Evolutionary conservation across 2,329 filamentous ascomycete species (phyloP).

Genomic region (Hypoxylon sp.): DNA sequence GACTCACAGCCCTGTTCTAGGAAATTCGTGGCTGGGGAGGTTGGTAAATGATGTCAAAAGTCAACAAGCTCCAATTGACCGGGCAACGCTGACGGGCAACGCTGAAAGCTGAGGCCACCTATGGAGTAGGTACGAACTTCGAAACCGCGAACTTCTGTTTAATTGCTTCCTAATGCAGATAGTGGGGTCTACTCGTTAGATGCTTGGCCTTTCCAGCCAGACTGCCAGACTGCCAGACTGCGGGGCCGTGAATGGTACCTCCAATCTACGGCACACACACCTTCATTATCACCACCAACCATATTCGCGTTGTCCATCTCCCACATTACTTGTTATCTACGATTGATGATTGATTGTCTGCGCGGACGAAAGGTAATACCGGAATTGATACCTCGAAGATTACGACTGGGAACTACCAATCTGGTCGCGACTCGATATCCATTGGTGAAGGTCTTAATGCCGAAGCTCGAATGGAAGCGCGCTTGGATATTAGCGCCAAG

Average conservation of each 20-base stretch:
- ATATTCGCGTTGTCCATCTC: background rate
- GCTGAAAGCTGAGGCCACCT: background rate
- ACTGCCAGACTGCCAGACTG: too few species aligned
- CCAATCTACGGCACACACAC: background rate
- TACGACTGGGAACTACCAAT: background rate
- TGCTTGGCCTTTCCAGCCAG: constrained; percentile 1
- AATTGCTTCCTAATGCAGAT: constrained; percentile 20
- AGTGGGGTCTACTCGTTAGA: constrained; percentile 13
- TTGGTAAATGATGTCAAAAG: constrained; percentile 48
- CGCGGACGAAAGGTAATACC: background rate
- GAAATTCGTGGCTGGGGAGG: constrained; percentile 44
- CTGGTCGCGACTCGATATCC: background rate
- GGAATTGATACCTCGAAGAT: background rate
- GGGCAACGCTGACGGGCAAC: constrained; percentile 45
- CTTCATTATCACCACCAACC: background rate
- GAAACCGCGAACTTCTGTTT: background rate
- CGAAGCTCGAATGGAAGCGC: background rate
- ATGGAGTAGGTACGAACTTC: constrained; percentile 14
- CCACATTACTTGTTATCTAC: background rate
- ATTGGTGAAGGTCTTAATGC: background rate
- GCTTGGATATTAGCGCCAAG: constrained; percentile 11
- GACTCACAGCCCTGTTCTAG: constrained; percentile 17
- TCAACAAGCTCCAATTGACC: constrained; percentile 47
- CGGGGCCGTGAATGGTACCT: constrained; percentile 6
- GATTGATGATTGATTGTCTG: too few species aligned